Percentiles rank a stretch among this genome's conserved stretches.
phyloP scores from a whole-genome alignment of 2,329 filamentous ascomycete genomes.

The Alternaria dauci region DNA sequence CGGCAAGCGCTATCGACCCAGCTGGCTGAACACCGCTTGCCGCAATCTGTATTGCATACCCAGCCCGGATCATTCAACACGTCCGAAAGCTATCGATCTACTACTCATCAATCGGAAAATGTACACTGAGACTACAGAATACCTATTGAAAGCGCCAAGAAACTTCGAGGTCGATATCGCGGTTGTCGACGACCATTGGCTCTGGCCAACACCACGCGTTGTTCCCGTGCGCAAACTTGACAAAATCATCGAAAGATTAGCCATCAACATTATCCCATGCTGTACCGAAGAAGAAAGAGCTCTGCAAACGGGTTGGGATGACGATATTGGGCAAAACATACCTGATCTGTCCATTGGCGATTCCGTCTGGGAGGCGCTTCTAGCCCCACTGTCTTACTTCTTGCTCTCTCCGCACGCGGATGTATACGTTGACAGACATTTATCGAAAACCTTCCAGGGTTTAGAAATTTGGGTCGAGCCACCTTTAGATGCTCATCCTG shows the following conservation, averaged over 20 bases:
- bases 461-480: constrained; percentile 7
- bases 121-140: constrained; percentile 1
- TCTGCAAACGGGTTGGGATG: neutral
- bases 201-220: constrained; percentile 6
- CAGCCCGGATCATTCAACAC: neutral
- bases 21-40: neutral
- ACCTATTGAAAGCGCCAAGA: neutral
- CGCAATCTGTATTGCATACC: constrained; percentile 15
- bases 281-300: neutral
- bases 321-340: neutral
- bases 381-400: neutral
- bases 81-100: neutral
- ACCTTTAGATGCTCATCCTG: neutral
- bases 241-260: neutral
- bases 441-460: neutral
- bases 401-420: neutral
- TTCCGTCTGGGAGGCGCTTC: neutral
- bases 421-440: neutral
- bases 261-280: constrained; percentile 5
- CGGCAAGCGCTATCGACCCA: constrained; percentile 14
- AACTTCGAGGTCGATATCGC: constrained; percentile 7
- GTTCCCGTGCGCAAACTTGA: neutral
- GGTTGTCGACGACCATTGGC: constrained; percentile 1
- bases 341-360: neutral
- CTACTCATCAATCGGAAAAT: neutral